phyloP scores from a whole-genome alignment of 768 basidiomycete genomes.

The Gelatoporia subvermispora region DNA sequence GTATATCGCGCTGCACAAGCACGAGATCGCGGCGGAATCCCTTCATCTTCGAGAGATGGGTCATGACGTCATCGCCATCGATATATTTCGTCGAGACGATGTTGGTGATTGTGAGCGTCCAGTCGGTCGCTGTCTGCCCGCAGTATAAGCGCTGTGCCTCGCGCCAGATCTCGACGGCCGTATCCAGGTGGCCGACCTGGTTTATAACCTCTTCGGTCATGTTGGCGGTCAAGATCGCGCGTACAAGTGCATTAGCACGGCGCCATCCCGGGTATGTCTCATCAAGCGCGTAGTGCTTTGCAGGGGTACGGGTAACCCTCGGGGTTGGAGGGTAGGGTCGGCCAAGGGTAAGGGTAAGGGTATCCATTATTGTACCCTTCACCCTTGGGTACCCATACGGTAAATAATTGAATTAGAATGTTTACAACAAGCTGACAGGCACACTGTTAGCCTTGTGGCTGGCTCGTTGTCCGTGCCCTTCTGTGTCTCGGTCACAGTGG shows the following conservation, averaged over 20 bases:
- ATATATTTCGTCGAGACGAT: not conserved
- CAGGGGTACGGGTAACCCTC: too few species aligned
- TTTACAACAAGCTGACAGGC: too few species aligned
- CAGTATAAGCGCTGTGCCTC: not conserved
- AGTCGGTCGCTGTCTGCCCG: not conserved
- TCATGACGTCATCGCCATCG: not conserved
- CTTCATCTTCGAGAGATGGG: not conserved
- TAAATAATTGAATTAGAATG: too few species aligned
- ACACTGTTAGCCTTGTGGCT: too few species aligned
- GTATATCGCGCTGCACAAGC: not conserved
- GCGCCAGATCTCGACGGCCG: not conserved
- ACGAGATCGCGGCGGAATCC: not conserved
- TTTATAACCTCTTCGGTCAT: conserved; percentile 1
- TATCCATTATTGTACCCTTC: too few species aligned
- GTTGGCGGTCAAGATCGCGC: not conserved
- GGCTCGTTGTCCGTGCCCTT: too few species aligned
- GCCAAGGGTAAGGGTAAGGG: too few species aligned
- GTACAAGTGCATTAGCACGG: not conserved
- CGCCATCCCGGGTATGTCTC: not conserved
- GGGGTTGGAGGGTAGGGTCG: too few species aligned
- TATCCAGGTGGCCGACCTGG: not conserved
- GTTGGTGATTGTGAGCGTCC: not conserved
- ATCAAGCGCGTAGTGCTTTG: too few species aligned
- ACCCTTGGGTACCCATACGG: too few species aligned
- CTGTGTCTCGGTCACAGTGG: too few species aligned